Percentiles rank a stretch among this genome's conserved stretches.
Evolutionary conservation across 306 rosid species (phyloP).

Genomic region (Amphicarpaea edgeworthii): DNA sequence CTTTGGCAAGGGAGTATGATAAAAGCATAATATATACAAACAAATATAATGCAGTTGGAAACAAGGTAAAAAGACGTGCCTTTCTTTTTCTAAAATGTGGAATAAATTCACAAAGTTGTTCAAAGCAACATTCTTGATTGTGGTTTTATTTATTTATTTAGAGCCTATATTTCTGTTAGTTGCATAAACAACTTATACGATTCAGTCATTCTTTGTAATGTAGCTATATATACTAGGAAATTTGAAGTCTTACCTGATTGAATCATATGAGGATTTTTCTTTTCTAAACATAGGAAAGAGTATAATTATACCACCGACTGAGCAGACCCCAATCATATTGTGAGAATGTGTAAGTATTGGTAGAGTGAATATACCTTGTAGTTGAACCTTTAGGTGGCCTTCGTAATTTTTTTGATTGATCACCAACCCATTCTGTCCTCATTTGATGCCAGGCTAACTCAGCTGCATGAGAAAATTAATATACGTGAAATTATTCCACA

Average conservation of each 20-base stretch:
- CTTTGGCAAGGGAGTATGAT: constrained; percentile 6
- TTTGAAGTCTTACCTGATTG: not conserved
- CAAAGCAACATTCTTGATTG: not conserved
- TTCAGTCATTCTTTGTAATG: not conserved
- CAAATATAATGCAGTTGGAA: constrained; percentile 1
- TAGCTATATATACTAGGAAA: not conserved
- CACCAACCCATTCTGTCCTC: constrained; percentile 6
- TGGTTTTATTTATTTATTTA: not conserved
- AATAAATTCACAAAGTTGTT: constrained; percentile 13
- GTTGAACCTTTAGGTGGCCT: not conserved
- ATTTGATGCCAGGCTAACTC: not conserved
- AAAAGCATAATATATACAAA: constrained; percentile 27
- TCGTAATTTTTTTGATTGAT: not conserved
- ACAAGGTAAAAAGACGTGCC: not conserved
- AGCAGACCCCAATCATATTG: constrained; percentile 1
- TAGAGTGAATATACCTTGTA: not conserved
- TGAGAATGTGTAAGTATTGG: not conserved
- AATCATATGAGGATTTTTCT: not conserved
- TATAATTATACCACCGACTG: not conserved
- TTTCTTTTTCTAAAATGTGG: constrained; percentile 11
- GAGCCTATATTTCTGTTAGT: not conserved
- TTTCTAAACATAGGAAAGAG: not conserved
- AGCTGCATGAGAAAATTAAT: not conserved
- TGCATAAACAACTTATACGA: not conserved
- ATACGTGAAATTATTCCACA: not conserved